These are phyloP conservation scores for Colletotrichum tamarilloi DNA, from an alignment of 2,329 filamentous ascomycete genomes.

Conservation along the genomic window DNA sequence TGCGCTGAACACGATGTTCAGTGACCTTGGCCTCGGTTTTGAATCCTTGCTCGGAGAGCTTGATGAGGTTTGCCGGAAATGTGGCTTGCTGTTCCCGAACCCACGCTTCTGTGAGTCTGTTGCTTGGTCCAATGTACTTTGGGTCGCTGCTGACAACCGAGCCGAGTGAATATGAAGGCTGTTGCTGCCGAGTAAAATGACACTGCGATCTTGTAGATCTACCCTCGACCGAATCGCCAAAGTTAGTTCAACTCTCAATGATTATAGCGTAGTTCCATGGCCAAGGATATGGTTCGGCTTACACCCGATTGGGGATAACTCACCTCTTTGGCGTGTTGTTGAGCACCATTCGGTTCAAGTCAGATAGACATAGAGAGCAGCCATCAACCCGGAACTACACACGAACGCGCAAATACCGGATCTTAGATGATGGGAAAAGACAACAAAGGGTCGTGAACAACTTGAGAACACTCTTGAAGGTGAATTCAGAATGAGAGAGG, in stretches of 20 bases:
- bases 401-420: conserved; percentile 1
- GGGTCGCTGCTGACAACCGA: conserved; percentile 29
- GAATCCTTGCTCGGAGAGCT: conserved; percentile 17
- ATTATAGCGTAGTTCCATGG: not conserved
- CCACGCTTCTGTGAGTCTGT: conserved; percentile 32
- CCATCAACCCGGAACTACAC: conserved; percentile 29
- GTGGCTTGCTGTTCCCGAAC: conserved; percentile 31
- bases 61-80: conserved; percentile 31
- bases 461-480: not conserved
- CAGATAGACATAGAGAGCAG: conserved; percentile 33
- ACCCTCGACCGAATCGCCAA: not conserved
- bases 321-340: conserved; percentile 36
- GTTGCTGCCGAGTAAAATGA: conserved; percentile 33
- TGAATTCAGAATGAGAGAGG: conserved; percentile 24
- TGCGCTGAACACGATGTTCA: conserved; percentile 27
- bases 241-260: not conserved
- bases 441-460: not conserved
- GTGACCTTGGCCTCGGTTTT: conserved; percentile 24
- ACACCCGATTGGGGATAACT: conserved; percentile 22
- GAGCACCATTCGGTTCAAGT: conserved; percentile 36
- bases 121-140: conserved; percentile 23
- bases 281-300: not conserved
- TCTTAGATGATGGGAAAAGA: not conserved
- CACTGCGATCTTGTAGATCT: conserved; percentile 36
- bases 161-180: conserved; percentile 28